Percentiles rank a stretch among this genome's conserved stretches.
These are phyloP conservation scores for Nissolia schottii DNA, from an alignment of 306 rosid species.

Conservation along the genomic window DNA sequence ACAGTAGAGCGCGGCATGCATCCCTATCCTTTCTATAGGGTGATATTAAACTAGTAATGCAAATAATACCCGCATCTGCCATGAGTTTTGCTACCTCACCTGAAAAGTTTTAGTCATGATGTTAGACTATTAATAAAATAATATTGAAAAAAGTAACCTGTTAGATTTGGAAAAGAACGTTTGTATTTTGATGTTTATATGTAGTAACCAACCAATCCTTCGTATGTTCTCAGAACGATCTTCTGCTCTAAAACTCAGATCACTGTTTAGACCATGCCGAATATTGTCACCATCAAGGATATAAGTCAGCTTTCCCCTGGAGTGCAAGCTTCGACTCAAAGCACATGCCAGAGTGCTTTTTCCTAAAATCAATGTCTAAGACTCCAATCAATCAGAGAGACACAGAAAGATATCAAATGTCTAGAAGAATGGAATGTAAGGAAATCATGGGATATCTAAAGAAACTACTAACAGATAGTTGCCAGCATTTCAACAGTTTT, in stretches of 20 bases:
- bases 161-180: neutral
- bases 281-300: constrained; percentile 93
- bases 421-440: constrained; percentile 11
- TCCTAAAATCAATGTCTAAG: constrained; percentile 44
- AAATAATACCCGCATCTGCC: constrained; percentile 92
- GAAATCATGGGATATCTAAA: neutral
- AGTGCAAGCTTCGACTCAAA: constrained; percentile 69
- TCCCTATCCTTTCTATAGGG: constrained; percentile 83
- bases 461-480: neutral
- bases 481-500: neutral
- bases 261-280: constrained; percentile 85
- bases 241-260: constrained; percentile 77
- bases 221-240: constrained; percentile 93
- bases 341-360: constrained; percentile 94
- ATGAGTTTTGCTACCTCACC: constrained; percentile 92
- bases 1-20: constrained; percentile 77
- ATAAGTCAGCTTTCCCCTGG: constrained; percentile 67
- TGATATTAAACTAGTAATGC: constrained; percentile 83
- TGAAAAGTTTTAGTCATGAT: constrained; percentile 28
- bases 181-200: neutral
- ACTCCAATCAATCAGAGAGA: constrained; percentile 17
- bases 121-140: constrained; percentile 11
- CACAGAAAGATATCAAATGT: neutral
- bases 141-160: neutral
- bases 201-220: constrained; percentile 66